Base-by-base conservation (phyloP, 768 basidiomycete genomes). In the Russula brevipes region DNA sequence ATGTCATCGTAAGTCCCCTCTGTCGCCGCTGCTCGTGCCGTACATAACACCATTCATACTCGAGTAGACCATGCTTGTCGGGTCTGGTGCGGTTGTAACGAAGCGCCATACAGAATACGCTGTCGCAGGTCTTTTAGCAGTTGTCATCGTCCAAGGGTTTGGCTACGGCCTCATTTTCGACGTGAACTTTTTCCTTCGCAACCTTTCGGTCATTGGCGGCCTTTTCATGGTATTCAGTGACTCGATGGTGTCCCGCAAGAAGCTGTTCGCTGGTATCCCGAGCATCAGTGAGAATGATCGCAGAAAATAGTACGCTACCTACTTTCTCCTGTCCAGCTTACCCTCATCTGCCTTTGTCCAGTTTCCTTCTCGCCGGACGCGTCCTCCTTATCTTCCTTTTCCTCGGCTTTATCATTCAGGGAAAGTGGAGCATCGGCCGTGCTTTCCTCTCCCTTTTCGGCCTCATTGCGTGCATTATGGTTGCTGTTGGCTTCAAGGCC, bases 111-210 rank as follows among this genome's bases (percentile, higher is more conserved):
- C 93, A 1, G 94, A 96, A 79, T 87, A 85, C 72, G 88, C 95
- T 14, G 91, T 96, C 67, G 85, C 86, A 51, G 94, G 94, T 69
- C 88, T 99, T 51, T 82, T 98, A 58, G 81, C 79, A 54, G 97
- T 98, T 54, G 95, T 99, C 60, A 76, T 98, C 69, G 85, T 94
- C 50, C 97, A 99, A 77, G 96, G 96, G 50, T 90, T 99, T 69
- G 97, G 97, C 69, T 99, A 99, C 72, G 97, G 97, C 39, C 90
- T 99, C 74, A 96, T 99, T 72, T 99, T 99, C 76, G 97, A 98
- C 81, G 82, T 98, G 74, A 98, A 91, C 78, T 99, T 99, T 84
- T 99, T 99, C 93, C 88, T 98, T 50, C 94, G 97, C 74, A 99
- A 98, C 77, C 82, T 99, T 60, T 91, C 88, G 66, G 97, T 99